Conservation (phyloP, 2,329 filamentous ascomycete species). For the Sarocladium oryzae region DNA sequence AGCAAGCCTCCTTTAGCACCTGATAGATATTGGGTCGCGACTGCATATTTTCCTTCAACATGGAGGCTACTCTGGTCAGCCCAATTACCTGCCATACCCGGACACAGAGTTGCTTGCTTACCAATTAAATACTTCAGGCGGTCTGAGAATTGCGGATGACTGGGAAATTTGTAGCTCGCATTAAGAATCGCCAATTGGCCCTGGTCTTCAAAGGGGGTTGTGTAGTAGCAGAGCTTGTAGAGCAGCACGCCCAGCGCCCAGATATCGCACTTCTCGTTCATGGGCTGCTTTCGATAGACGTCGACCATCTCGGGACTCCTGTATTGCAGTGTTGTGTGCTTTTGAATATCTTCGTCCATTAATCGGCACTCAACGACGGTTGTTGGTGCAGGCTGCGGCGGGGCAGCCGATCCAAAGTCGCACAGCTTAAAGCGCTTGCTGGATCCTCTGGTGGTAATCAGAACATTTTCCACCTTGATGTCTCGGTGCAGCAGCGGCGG, state of each 20-base stretch:
- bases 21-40: constrained; percentile 88
- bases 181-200: constrained; percentile 97
- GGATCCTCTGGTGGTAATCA: constrained; percentile 67
- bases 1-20: constrained; percentile 77
- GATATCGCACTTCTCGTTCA: constrained; percentile 98
- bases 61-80: constrained; percentile 54
- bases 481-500: constrained; percentile 89
- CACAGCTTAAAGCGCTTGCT: constrained; percentile 86
- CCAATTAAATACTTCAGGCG: constrained; percentile 84
- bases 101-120: constrained; percentile 28
- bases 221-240: constrained; percentile 99
- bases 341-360: constrained; percentile 95
- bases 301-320: constrained; percentile 98
- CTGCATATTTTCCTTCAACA: constrained; percentile 79
- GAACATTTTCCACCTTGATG: constrained; percentile 94
- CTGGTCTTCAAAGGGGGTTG: constrained; percentile 95
- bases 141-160: constrained; percentile 84
- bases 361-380: constrained; percentile 83
- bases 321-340: constrained; percentile 95
- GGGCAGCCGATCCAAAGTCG: constrained; percentile 90
- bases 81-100: not conserved
- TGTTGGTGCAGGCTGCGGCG: constrained; percentile 75
- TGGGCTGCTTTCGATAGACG: constrained; percentile 91
- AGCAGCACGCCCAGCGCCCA: constrained; percentile 93
- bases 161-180: constrained; percentile 86